These are phyloP conservation scores for Aspergillaceae sp. DNA, from an alignment of 2,329 filamentous ascomycete species.

Conservation along the genomic window DNA sequence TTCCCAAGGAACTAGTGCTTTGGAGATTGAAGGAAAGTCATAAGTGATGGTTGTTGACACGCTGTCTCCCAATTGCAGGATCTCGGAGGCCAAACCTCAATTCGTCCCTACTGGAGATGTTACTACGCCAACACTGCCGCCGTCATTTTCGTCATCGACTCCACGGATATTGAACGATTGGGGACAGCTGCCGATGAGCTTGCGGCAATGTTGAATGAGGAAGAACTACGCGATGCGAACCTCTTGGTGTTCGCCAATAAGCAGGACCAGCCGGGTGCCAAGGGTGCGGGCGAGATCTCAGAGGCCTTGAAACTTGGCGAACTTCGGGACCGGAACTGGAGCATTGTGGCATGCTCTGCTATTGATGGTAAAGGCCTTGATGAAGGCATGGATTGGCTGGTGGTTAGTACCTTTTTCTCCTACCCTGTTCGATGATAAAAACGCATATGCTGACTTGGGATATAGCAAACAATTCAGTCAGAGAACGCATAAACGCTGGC, in stretches of 20 bases:
- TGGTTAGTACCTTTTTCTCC: constrained; percentile 48
- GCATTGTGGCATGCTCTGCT: constrained; percentile 93
- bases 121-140: constrained; percentile 99
- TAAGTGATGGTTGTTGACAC: not conserved
- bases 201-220: constrained; percentile 90
- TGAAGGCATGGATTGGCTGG: constrained; percentile 98
- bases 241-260: constrained; percentile 97
- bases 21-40: not conserved
- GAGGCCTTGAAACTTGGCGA: constrained; percentile 85
- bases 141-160: constrained; percentile 97
- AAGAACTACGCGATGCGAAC: constrained; percentile 86
- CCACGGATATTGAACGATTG: constrained; percentile 90
- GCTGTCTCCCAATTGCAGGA: constrained; percentile 46
- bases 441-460: constrained; percentile 7
- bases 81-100: constrained; percentile 95
- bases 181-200: constrained; percentile 90
- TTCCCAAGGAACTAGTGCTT: not conserved
- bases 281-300: constrained; percentile 92
- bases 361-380: constrained; percentile 91
- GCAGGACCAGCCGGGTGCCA: constrained; percentile 94
- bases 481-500: constrained; percentile 33
- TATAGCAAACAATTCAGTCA: constrained; percentile 37
- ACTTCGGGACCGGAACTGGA: constrained; percentile 95
- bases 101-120: constrained; percentile 97
- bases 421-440: not conserved